These are phyloP conservation scores for Marasmius fiardii DNA, from an alignment of 1,284 basidiomycete species.

Conservation along the genomic window DNA sequence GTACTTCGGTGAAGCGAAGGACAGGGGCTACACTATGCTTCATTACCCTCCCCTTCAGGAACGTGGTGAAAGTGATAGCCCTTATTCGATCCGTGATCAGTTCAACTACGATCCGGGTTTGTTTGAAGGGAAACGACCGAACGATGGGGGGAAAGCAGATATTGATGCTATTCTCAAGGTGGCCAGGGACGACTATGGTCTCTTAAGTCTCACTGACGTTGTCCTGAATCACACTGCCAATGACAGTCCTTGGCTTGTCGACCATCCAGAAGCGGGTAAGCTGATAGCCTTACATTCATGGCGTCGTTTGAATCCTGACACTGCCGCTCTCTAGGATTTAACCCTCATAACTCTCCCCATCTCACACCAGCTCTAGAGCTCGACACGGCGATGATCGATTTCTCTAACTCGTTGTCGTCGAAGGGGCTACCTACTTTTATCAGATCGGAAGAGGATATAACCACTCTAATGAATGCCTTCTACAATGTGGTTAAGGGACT, in stretches of 20 bases:
- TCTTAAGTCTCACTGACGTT: slow-evolving; percentile 88
- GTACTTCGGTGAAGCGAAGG: slow-evolving; percentile 78
- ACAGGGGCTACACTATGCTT: slow-evolving; percentile 93
- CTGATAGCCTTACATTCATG: slow-evolving; percentile 8
- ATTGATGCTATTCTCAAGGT: slow-evolving; percentile 63
- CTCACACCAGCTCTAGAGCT: slow-evolving; percentile 85
- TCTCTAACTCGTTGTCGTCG: slow-evolving; percentile 64
- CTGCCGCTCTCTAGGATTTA: slow-evolving; percentile 61
- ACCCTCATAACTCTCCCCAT: slow-evolving; percentile 86
- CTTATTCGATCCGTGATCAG: slow-evolving; percentile 91
- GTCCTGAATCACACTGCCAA: slow-evolving; percentile 95
- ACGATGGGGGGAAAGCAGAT: slow-evolving; percentile 51
- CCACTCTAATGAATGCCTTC: slow-evolving; percentile 64
- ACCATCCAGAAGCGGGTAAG: slow-evolving; percentile 92
- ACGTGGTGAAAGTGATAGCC: slow-evolving; percentile 83
- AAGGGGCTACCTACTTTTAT: slow-evolving; percentile 74
- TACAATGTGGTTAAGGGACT: slow-evolving; percentile 57
- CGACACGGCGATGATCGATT: slow-evolving; percentile 79
- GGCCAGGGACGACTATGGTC: slow-evolving; percentile 81
- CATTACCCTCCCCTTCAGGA: slow-evolving; percentile 94
- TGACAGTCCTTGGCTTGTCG: slow-evolving; percentile 86
- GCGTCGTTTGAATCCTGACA: slow-evolving; percentile 13
- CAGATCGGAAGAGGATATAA: slow-evolving; percentile 64
- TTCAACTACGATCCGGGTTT: slow-evolving; percentile 75
- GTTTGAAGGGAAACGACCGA: slow-evolving; percentile 46